Percentiles rank a stretch among this genome's conserved stretches.
These are phyloP conservation scores for Helianthus tuberosus DNA, from an alignment of 129 eudicot genomes.

Conservation along the genomic window DNA sequence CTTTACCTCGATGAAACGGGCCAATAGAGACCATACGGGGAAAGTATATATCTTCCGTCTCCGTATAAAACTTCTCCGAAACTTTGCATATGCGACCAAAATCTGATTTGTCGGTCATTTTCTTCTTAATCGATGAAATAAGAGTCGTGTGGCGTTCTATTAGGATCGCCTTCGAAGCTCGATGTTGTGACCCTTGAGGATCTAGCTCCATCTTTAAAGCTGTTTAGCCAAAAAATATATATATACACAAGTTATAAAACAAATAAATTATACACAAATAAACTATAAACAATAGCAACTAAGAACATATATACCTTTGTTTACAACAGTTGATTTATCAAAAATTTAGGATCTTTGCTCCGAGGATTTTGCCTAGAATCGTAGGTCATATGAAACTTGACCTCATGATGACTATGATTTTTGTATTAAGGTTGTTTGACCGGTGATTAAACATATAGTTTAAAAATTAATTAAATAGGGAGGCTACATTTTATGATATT, in stretches of 20 bases:
- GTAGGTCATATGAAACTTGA: not conserved
- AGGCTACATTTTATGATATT: not conserved
- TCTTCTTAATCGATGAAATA: slow-evolving; percentile 44
- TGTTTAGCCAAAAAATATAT: not conserved
- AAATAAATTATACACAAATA: not conserved
- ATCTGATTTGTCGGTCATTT: slow-evolving; percentile 38
- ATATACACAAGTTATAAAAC: not conserved
- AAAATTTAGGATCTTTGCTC: slow-evolving; percentile 13
- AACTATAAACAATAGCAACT: not conserved
- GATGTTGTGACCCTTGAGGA: slow-evolving; percentile 24
- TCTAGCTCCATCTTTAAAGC: slow-evolving; percentile 25
- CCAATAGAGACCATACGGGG: slow-evolving; percentile 68
- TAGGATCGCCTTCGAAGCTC: slow-evolving; percentile 24
- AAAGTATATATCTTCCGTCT: slow-evolving; percentile 39
- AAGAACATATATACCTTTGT: slow-evolving; percentile 20
- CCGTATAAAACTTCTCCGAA: slow-evolving; percentile 25
- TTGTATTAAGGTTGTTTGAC: not conserved
- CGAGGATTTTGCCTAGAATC: not conserved
- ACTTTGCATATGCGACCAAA: slow-evolving; percentile 49
- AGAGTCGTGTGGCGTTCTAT: slow-evolving; percentile 37
- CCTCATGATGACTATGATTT: not conserved
- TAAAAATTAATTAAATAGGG: not conserved
- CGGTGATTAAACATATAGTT: not conserved
- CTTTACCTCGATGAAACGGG: slow-evolving; percentile 56
- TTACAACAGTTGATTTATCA: slow-evolving; percentile 14